Percentiles rank a stretch among this genome's conserved stretches.
These are phyloP conservation scores for Harringtonia lauricola DNA, from an alignment of 2,329 filamentous ascomycete genomes.

Conservation along the genomic window DNA sequence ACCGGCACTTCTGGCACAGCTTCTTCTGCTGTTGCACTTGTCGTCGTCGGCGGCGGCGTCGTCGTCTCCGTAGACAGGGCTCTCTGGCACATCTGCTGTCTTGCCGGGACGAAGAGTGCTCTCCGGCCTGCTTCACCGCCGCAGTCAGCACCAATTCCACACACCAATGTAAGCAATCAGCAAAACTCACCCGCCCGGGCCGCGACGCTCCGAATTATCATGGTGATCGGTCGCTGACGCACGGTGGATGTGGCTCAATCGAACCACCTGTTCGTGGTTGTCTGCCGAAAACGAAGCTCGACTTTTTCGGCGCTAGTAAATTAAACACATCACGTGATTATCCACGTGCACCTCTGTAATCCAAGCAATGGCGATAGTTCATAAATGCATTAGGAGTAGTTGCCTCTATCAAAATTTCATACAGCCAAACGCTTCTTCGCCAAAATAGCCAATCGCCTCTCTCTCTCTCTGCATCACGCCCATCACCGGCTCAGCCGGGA, in stretches of 20 bases:
- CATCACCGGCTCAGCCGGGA: conserved; percentile 50
- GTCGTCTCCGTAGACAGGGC: conserved; percentile 23
- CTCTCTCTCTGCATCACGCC: no score
- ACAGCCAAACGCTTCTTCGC: not conserved
- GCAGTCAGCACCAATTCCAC: not conserved
- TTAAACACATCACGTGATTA: not conserved
- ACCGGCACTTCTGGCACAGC: not conserved
- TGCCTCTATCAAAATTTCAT: not conserved
- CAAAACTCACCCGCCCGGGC: conserved; percentile 39
- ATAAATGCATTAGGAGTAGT: not conserved
- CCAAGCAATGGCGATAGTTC: no score
- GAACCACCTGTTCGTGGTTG: conserved; percentile 4
- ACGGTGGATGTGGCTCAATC: not conserved
- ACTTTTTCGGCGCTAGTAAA: conserved; percentile 2
- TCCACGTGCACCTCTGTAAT: no score
- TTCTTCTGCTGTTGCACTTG: not conserved
- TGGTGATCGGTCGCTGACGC: conserved; percentile 21
- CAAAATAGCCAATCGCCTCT: not conserved
- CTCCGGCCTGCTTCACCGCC: conserved; percentile 33
- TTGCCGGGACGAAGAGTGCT: conserved; percentile 28
- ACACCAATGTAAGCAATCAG: not conserved
- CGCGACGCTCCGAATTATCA: conserved; percentile 45
- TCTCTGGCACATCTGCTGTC: conserved; percentile 23
- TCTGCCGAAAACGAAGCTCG: not conserved
- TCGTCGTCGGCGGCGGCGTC: conserved; percentile 14